Evolutionary conservation across 139 green algal species (phyloP), one percentile per base, ranked within the genome.

Genomic region (Chlorokybus atmophyticus): DNA sequence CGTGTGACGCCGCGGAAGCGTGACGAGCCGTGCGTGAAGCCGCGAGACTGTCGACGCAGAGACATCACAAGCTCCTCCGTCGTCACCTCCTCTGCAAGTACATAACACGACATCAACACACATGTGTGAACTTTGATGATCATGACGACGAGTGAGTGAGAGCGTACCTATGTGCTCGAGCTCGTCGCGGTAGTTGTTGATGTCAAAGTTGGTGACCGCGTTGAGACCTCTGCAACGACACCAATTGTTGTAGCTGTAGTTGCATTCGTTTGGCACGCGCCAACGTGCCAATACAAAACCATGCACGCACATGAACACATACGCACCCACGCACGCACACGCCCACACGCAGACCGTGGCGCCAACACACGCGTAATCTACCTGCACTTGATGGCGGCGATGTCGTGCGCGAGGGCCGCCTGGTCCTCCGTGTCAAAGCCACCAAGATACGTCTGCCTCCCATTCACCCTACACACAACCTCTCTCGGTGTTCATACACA

Each of bases 371-470:
- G n/a, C n/a, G n/a, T 64, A 7, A 29, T 32, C 4, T 48, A 40
- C 57, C 67, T 55, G 60, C 81, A 85, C 52, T 85, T 86, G 51
- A 86, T 62, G 8, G 82, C 82, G 2, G 63, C 67, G 21, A 90
- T 48, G 60, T 93, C 84, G 62, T 90, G 90, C 14, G 79, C 80
- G 40, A 88, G 57, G 0, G 84, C 82, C 17, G 84, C 84, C 50
- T 85, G 75, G 47, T 83, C 67, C 60, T 93, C 85, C 28, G 60
- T 74, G 24, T 69, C 61, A 57, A 90, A 94, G 1, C 84, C 85
- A 7, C 85, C 85, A 29, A 93, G 66, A 66, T 94, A 94, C 14
- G 92, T 60, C 65, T 92, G 78, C 62, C 47, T 56, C 19, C 42
- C 50, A 29, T 61, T 44, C 26, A 62, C 58, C 52, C 58, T 68